phyloP scores from a whole-genome alignment of 2,329 filamentous ascomycete species.

The Aaosphaeria arxii region DNA sequence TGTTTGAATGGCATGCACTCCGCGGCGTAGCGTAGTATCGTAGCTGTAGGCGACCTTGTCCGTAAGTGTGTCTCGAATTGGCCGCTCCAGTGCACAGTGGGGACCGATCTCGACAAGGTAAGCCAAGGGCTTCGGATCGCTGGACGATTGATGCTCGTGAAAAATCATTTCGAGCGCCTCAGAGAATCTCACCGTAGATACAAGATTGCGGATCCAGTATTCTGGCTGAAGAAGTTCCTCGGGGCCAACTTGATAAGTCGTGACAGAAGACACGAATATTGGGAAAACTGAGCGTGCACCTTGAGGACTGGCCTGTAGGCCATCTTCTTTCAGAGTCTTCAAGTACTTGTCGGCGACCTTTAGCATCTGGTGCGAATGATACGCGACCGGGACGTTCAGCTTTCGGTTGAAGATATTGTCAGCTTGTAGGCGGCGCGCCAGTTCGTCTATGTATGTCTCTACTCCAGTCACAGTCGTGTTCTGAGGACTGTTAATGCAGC shows the following conservation, averaged over 20 bases:
- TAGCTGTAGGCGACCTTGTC: not conserved
- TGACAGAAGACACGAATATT: slow-evolving; percentile 15
- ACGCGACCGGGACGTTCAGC: slow-evolving; percentile 44
- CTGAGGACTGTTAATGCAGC: not conserved
- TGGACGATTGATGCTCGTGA: not conserved
- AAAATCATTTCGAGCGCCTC: not conserved
- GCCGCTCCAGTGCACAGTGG: slow-evolving; percentile 2
- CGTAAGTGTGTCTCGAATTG: not conserved
- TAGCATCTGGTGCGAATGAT: slow-evolving; percentile 47
- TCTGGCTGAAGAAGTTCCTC: not conserved
- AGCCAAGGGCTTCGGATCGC: not conserved
- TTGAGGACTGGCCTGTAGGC: not conserved
- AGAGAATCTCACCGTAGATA: slow-evolving; percentile 34
- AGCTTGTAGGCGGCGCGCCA: slow-evolving; percentile 28
- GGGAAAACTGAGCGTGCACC: not conserved
- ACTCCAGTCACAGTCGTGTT: slow-evolving; percentile 44
- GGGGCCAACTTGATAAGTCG: slow-evolving; percentile 2
- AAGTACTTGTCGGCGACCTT: slow-evolving; percentile 25
- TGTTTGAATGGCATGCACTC: not conserved
- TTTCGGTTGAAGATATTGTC: slow-evolving; percentile 37
- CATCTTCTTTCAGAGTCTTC: not conserved
- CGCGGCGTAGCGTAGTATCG: not conserved
- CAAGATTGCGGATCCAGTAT: slow-evolving; percentile 40
- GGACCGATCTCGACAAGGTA: slow-evolving; percentile 9
- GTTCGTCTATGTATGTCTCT: slow-evolving; percentile 30